phyloP scores from a whole-genome alignment of 768 basidiomycete species.

The Suillus subalutaceus region DNA sequence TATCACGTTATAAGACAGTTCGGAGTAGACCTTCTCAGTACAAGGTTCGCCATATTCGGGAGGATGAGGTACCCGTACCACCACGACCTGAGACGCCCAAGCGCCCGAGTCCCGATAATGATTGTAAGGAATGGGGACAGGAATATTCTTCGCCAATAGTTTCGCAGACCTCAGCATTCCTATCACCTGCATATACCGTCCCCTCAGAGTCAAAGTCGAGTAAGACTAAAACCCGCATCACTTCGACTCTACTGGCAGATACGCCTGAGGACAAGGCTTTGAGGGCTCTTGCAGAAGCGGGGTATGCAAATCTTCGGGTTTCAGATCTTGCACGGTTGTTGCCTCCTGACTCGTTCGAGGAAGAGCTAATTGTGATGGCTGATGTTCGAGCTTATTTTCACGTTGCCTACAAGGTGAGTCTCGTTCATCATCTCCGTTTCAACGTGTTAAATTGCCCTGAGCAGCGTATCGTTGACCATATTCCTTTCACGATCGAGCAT shows the following conservation, averaged over 20 bases:
- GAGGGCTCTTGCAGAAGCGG: slow-evolving; percentile 30
- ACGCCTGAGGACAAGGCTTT: slow-evolving; percentile 21
- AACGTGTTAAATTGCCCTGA: neutral
- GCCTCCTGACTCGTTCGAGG: slow-evolving; percentile 34
- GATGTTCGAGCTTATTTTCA: slow-evolving; percentile 59
- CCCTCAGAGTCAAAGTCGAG: neutral
- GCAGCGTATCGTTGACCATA: slow-evolving; percentile 57
- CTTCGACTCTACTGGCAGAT: neutral
- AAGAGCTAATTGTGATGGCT: slow-evolving; percentile 55
- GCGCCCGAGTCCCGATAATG: no score
- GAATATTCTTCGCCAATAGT: no score
- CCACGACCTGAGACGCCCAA: slow-evolving; percentile 52
- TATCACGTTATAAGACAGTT: slow-evolving; percentile 24
- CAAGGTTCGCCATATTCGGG: slow-evolving; percentile 41
- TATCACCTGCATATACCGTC: neutral
- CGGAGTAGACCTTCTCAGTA: slow-evolving; percentile 9
- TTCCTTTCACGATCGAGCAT: slow-evolving; percentile 54
- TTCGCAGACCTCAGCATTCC: neutral
- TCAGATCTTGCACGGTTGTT: slow-evolving; percentile 31
- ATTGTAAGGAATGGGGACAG: neutral
- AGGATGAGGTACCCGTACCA: slow-evolving; percentile 34
- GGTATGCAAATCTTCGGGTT: slow-evolving; percentile 24
- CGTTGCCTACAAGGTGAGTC: slow-evolving; percentile 52
- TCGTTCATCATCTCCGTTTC: neutral
- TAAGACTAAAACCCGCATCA: neutral